Evolutionary conservation across 495 filamentous ascomycete genomes (phyloP).

Genomic region (Xylaria nigripes): DNA sequence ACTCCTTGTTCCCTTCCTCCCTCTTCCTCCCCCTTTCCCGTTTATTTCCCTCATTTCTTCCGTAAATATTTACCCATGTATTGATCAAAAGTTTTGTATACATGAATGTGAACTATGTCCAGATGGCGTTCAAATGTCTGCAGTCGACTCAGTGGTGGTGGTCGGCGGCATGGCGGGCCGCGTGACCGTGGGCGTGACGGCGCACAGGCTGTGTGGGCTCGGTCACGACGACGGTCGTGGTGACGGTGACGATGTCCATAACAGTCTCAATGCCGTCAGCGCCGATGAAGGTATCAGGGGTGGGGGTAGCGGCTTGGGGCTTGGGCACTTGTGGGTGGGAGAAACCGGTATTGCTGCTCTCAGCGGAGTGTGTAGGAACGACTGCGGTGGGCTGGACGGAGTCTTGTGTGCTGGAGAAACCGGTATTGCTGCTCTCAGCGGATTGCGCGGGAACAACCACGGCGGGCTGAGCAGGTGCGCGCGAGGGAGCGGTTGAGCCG

Average conservation of each 20-base stretch:
- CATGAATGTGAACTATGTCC: too few relatives aligned
- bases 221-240: conserved; percentile 15
- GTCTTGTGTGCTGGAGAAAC: conserved; percentile 27
- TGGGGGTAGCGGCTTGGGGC: background rate
- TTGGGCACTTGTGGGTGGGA: background rate
- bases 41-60: too few relatives aligned
- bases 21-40: too few relatives aligned
- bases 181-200: conserved; percentile 22
- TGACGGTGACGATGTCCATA: conserved; percentile 44
- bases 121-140: too few relatives aligned
- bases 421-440: conserved; percentile 27
- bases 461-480: conserved; percentile 1
- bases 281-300: conserved; percentile 35
- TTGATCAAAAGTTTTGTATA: too few relatives aligned
- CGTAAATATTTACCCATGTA: too few relatives aligned
- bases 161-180: conserved; percentile 15
- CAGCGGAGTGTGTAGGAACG: conserved; percentile 3
- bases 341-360: conserved; percentile 31
- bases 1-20: too few relatives aligned
- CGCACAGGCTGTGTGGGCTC: conserved; percentile 3
- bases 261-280: conserved; percentile 43
- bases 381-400: conserved; percentile 1
- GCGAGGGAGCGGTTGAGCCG: conserved; percentile 13
- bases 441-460: conserved; percentile 3
- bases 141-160: too few relatives aligned